A percentile compares a stretch with the other conserved stretches of the same genome.
Evolutionary conservation across 1,139 yeast genomes (phyloP).

Genomic region (Protomyces gravidus): DNA sequence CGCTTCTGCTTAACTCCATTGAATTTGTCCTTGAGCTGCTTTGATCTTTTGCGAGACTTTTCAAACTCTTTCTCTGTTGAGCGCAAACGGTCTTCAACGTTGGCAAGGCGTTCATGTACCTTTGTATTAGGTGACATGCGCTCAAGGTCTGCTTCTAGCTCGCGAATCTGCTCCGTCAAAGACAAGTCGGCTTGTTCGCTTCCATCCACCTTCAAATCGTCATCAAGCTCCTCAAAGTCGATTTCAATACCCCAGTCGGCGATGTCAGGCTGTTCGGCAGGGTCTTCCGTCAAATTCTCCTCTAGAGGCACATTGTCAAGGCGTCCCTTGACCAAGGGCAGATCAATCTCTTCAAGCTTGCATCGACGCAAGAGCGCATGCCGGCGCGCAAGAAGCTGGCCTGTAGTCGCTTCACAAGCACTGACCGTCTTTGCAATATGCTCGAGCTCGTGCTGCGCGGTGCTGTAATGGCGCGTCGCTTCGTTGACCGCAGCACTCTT

Average conservation of each 20-base stretch:
- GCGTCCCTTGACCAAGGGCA: conserved; percentile 63
- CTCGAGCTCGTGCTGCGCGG: conserved; percentile 23
- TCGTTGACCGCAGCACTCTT: conserved; percentile 27
- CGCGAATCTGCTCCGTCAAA: conserved; percentile 49
- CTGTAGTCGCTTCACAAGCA: conserved; percentile 52
- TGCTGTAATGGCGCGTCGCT: conserved; percentile 4
- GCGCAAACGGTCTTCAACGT: conserved; percentile 59
- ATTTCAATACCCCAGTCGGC: conserved; percentile 51
- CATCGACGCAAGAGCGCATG: conserved; percentile 64
- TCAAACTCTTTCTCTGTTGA: conserved; percentile 64
- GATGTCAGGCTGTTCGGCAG: conserved; percentile 17
- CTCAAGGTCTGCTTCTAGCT: conserved; percentile 56
- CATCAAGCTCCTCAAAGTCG: conserved; percentile 54
- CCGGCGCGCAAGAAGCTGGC: conserved; percentile 56
- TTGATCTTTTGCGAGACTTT: conserved; percentile 58
- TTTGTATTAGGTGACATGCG: conserved; percentile 71
- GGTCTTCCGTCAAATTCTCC: conserved; percentile 33
- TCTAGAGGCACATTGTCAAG: conserved; percentile 50
- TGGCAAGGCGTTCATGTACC: conserved; percentile 70
- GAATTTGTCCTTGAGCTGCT: conserved; percentile 54
- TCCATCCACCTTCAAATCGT: conserved; percentile 43
- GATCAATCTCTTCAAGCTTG: conserved; percentile 62
- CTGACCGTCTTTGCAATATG: conserved; percentile 41
- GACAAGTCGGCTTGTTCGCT: conserved; percentile 42
- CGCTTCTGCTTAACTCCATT: conserved; percentile 59